Conservation (phyloP, 1,284 basidiomycete species). For the Leucoagaricus sp. region DNA sequence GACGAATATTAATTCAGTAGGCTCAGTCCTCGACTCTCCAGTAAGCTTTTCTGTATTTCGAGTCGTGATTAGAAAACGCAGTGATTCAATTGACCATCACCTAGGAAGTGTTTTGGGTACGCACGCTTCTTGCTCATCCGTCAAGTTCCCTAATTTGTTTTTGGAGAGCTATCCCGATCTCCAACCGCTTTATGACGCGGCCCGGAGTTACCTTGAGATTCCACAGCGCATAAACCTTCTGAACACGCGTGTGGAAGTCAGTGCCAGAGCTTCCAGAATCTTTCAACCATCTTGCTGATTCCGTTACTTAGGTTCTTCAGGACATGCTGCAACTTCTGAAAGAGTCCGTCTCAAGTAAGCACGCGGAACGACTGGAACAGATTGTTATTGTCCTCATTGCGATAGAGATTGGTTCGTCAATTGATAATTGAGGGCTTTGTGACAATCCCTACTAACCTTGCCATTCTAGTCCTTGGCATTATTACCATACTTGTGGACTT, state of each 20-base stretch:
- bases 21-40: slow-evolving; percentile 93
- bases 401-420: slow-evolving; percentile 73
- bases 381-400: slow-evolving; percentile 94
- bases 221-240: slow-evolving; percentile 92
- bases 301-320: slow-evolving; percentile 74
- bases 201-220: slow-evolving; percentile 92
- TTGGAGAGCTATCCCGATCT: slow-evolving; percentile 85
- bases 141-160: slow-evolving; percentile 13
- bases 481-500: slow-evolving; percentile 48
- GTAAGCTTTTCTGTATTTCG: slow-evolving; percentile 48
- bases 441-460: not conserved
- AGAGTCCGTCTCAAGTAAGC: slow-evolving; percentile 90
- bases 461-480: slow-evolving; percentile 40
- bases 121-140: slow-evolving; percentile 20
- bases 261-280: slow-evolving; percentile 17
- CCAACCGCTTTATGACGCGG: slow-evolving; percentile 93
- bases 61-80: too few species aligned
- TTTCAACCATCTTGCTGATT: slow-evolving; percentile 10
- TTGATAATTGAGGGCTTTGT: not conserved
- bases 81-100: slow-evolving; percentile 13
- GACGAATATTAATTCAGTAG: slow-evolving; percentile 95
- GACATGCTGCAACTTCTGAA: slow-evolving; percentile 97
- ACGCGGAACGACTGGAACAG: slow-evolving; percentile 93
- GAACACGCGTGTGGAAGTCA: slow-evolving; percentile 90
- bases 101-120: slow-evolving; percentile 92